Evolutionary conservation across 345 rosid species (phyloP), one percentile per base, ranked within the genome.

Genomic region (Bruguiera sexangula): DNA sequence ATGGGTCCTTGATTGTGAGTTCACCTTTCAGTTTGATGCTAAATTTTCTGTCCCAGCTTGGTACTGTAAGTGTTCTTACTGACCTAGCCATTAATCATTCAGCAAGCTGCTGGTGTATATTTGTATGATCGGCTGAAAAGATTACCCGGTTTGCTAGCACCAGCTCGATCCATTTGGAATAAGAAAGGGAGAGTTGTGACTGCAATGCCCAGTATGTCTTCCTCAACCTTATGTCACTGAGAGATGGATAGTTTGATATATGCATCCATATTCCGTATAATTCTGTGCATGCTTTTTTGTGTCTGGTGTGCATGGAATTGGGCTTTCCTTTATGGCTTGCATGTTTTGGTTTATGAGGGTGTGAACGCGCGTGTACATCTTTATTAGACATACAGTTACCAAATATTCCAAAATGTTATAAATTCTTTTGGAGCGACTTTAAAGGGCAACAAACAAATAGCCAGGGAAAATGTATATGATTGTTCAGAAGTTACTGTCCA

Each of bases 31-130:
- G 60, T 43, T 64, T 60, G 69, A 60, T 69, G n/a, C 31, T 27
- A 19, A 20, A 21, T 30, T 34, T 32, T n/a, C 1, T 43, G 22
- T 46, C 16, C 62, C 29, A 43, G 65, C 48, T 66, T 62, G 48
- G 46, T 37, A 51, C 20, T 34, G 74, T 39, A 18, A 59, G 64
- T 36, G 29, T 69, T 65, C 50, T 34, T 65, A 69, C 75, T 77
- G 52, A 78, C 75, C 43, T 24, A 39, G 9, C 43, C 8, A 31
- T 63, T 71, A 53, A 59, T 27, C 63, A 70, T 75, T 64, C 82
- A 93, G 98, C 77, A 68, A 69, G 98, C 98, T 0, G 93, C 90
- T 54, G 96, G 98, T 72, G 75, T 81, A 22, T 87, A 92, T 67
- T 64, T 87, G 80, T 85, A 88, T 67, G 87, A 89, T 74, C 81